phyloP scores from a whole-genome alignment of 225 moss, liverwort and hornwort species.

The Pseudisothecium myosuroides region DNA sequence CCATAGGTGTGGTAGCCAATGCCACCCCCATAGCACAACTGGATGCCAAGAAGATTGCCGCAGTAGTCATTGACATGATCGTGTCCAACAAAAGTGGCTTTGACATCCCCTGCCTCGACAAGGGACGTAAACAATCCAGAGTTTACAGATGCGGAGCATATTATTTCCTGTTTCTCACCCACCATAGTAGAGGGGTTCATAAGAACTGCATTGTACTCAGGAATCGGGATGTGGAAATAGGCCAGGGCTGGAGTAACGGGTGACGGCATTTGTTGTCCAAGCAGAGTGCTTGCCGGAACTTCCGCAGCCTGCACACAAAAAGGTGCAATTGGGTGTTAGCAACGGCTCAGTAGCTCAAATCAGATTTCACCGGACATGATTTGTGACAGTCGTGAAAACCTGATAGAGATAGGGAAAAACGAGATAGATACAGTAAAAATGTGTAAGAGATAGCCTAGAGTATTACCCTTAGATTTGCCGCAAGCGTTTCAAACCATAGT shows the following conservation, averaged over 20 bases:
- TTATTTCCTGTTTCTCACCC: conserved; percentile 78
- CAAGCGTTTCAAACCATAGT: conserved; percentile 75
- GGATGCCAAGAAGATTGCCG: conserved; percentile 71
- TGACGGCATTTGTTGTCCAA: conserved; percentile 1
- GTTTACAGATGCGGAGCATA: conserved; percentile 72
- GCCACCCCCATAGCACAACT: conserved; percentile 90
- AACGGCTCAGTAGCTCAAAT: background rate
- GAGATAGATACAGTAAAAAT: background rate
- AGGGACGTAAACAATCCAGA: conserved; percentile 87
- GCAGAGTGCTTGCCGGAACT: conserved; percentile 9
- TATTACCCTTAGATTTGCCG: conserved; percentile 53
- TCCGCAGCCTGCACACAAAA: conserved; percentile 25
- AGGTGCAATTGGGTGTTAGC: background rate
- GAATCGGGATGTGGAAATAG: conserved; percentile 91
- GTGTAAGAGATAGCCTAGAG: background rate
- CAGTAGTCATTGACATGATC: conserved; percentile 98
- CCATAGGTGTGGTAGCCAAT: conserved; percentile 94
- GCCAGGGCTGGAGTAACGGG: conserved; percentile 65
- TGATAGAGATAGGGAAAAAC: background rate
- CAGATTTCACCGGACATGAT: background rate
- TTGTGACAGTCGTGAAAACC: background rate
- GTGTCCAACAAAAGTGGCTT: conserved; percentile 90
- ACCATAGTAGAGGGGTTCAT: conserved; percentile 34
- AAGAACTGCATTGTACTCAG: conserved; percentile 78
- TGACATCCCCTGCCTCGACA: conserved; percentile 74